A percentile compares a stretch with the other conserved stretches of the same genome.
Conservation (phyloP, 2,329 filamentous ascomycete species). For the Aspergillus bombycis region DNA sequence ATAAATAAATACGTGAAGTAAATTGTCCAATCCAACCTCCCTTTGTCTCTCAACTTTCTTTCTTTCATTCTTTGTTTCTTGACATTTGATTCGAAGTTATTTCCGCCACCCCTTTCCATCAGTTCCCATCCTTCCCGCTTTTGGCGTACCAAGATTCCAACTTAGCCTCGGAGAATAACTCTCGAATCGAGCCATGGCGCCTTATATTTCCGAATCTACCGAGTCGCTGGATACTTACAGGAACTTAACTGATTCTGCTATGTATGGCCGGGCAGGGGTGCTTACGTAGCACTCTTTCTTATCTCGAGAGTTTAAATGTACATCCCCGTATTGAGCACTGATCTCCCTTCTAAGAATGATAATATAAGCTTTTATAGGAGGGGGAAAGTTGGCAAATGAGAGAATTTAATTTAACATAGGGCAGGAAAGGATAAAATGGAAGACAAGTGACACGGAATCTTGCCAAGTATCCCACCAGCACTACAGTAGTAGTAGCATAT, state of each 20-base stretch:
- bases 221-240: background rate
- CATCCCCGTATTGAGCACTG: background rate
- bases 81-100: background rate
- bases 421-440: background rate
- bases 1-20: constrained; percentile 18
- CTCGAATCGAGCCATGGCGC: background rate
- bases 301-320: background rate
- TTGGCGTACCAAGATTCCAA: constrained; percentile 27
- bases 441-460: background rate
- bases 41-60: background rate
- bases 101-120: constrained; percentile 6
- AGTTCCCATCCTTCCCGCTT: constrained; percentile 19
- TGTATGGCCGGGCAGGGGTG: background rate
- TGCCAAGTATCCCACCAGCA: background rate
- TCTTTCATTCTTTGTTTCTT: background rate
- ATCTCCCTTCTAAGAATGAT: background rate
- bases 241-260: background rate
- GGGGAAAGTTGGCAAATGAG: background rate
- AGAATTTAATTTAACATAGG: background rate
- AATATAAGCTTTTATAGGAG: background rate
- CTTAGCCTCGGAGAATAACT: constrained; percentile 18
- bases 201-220: background rate
- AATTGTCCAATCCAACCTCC: constrained; percentile 1
- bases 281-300: background rate
- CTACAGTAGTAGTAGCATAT: background rate